Evolutionary conservation across 805 yeast genomes (phyloP), one percentile per base, ranked within the genome.

Genomic region (Zygoascus tannicola): DNA sequence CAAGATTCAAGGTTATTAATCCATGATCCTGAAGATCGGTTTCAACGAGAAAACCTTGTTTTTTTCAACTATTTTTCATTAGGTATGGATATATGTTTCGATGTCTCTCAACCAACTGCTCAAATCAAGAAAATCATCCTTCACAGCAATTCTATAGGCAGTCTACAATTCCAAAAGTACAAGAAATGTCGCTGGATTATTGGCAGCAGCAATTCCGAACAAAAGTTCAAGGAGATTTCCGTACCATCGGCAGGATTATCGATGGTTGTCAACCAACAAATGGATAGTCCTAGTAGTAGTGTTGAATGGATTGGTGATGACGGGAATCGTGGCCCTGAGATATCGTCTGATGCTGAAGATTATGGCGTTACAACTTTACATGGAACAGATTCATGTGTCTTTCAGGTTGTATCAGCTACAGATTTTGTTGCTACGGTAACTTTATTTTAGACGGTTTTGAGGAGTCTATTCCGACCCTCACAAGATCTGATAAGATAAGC

Each of bases 51-150:
- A 8, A 43, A 50, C 4, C 45, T 46, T 21, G 38, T 56, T 22
- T 56, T 58, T 35, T 54, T 54, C 50, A 78, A 78, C 53, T 78
- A 78, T 56, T 77, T 69, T 56, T 52, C 63, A 22, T 63, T 57
- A 45, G 84, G 84, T 0, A 54, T 77, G 33, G 84, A 78, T 54
- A 57, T 76, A 5, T 60, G 77, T 36, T 78, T 75, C 54, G 72
- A 71, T 41, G 50, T 60, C 2, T 41, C 43, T 5, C 54, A 58
- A 19, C 69, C 33, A 12, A 40, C 40, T 30, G 48, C 73, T 3
- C 54, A 63, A 3, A 66, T 76, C 22, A 64, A 63, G 35, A 77
- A 76, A 50, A 50, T 78, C 8, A 64, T 75, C 2, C 28, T 76
- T 7, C 83, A 78, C 52, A 72, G 70, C 47, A 80, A 80, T 33